Percentiles rank a stretch among this genome's conserved stretches.
These are phyloP conservation scores for Fusarium anthophilum DNA, from an alignment of 2,329 filamentous ascomycete species.

Conservation along the genomic window DNA sequence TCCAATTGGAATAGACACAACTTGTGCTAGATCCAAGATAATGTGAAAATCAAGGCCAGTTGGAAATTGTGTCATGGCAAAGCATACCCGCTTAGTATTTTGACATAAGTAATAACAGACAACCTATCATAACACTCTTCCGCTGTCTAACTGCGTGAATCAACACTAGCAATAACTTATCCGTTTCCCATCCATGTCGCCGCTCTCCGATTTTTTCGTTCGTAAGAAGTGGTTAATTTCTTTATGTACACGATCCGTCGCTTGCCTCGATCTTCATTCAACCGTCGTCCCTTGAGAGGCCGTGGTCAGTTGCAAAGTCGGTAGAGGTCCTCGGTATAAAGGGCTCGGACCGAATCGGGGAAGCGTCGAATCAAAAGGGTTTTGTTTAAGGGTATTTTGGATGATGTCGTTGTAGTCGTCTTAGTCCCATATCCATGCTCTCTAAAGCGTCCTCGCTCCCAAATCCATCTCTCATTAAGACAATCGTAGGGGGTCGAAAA, in stretches of 20 bases:
- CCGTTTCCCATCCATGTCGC: conserved; percentile 24
- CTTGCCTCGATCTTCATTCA: conserved; percentile 5
- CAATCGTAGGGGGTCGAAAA: conserved; percentile 7
- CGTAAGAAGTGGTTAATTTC: conserved; percentile 39
- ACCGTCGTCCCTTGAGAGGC: not conserved
- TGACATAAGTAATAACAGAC: conserved; percentile 31
- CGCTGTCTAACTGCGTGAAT: conserved; percentile 35
- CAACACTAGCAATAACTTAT: conserved; percentile 9
- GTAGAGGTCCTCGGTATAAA: conserved; percentile 1
- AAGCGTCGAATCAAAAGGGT: conserved; percentile 25
- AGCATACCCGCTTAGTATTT: conserved; percentile 29
- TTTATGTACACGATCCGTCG: conserved; percentile 40
- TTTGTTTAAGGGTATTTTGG: conserved; percentile 26
- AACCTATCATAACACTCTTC: conserved; percentile 40
- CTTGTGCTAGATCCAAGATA: not conserved
- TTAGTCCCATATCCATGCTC: conserved; percentile 3
- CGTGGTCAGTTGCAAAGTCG: conserved; percentile 1
- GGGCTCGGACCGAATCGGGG: conserved; percentile 5
- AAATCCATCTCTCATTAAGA: conserved; percentile 12
- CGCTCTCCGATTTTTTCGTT: conserved; percentile 16
- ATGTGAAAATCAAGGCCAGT: not conserved
- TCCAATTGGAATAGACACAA: not conserved
- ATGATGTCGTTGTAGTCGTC: conserved; percentile 12
- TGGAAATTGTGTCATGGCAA: not conserved
- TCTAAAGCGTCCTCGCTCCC: conserved; percentile 1